Evolutionary conservation across 371 early-diverging fungal genomes (phyloP), one percentile per base, ranked within the genome.

Genomic region (Zychaea mexicana): DNA sequence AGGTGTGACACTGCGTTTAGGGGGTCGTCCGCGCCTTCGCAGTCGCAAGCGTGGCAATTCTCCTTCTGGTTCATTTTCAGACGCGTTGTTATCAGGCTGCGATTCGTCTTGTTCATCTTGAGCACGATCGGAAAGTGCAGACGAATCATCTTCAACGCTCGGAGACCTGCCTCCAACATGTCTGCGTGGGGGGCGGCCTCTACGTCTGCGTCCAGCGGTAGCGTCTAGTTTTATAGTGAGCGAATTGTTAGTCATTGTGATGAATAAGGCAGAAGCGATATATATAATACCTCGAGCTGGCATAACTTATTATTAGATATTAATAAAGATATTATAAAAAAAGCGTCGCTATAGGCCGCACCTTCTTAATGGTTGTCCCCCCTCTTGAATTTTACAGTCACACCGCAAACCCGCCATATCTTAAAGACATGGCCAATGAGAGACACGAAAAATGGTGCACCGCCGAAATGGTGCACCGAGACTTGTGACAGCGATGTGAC

Each of bases 111-210:
- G 22, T 19, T 38, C 52, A 53, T 67, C 53, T 31, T 64, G 27
- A 19, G 30, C 62, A 27, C n/a, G 33, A 46, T 58, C 67, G 31
- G n/a, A 24, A 19, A 26, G 31, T 12, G 36, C 32, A 22, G 27
- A 10, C 15, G 26, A 19, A 39, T 12, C 46, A 15, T 57, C 59
- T 24, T 62, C 62, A 22, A 31, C 45, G 8, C 38, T 42, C 8
- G 31, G 31, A 30, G 33, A 39, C 39, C 57, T 27, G 24, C 22
- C 36, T 21, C 36, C 33, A 22, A 27, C 32, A 36, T 62, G 61
- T 52, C 62, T 61, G 26, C 62, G 60, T 59, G 67, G 62, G 8
- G 67, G 67, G 28, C 67, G 32, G 15, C 67, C 67, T 30, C 67
- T 32, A 30, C 62, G 57, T 62, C 54, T 27, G 33, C 59, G 36